phyloP scores from a whole-genome alignment of 345 rosid species.

The Lumnitzera littorea region DNA sequence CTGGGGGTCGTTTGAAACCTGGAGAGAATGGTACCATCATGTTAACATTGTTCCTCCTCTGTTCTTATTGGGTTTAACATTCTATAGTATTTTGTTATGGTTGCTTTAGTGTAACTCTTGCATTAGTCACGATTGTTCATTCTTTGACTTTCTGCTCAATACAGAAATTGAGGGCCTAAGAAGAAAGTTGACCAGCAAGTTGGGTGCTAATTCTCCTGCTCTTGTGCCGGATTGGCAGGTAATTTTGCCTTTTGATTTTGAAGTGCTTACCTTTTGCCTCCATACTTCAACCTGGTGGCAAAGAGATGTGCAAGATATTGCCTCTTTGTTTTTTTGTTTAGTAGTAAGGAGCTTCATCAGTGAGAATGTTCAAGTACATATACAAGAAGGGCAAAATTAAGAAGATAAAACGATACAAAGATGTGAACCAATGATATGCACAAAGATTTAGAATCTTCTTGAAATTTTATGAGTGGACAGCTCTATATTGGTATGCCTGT shows the following conservation, averaged over 20 bases:
- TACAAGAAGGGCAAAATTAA: no score
- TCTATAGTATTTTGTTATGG: not conserved
- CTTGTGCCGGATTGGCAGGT: slow-evolving; percentile 98
- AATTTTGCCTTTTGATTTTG: slow-evolving; percentile 6
- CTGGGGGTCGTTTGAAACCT: slow-evolving; percentile 93
- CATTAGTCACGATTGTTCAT: not conserved
- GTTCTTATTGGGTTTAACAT: not conserved
- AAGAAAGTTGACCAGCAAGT: slow-evolving; percentile 93
- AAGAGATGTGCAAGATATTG: no score
- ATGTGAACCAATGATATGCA: no score
- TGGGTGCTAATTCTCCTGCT: slow-evolving; percentile 87
- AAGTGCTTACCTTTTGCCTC: no score
- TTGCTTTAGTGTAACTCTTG: slow-evolving; percentile 4
- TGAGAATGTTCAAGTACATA: no score
- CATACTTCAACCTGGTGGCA: no score
- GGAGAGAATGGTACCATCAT: slow-evolving; percentile 77
- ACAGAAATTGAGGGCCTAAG: slow-evolving; percentile 89
- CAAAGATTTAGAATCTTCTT: no score
- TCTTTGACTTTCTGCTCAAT: not conserved
- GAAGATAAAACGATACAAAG: no score
- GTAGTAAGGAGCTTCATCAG: no score
- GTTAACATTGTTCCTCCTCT: not conserved
- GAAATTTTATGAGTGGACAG: no score
- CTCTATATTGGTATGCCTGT: no score
- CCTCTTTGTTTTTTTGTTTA: no score